These are phyloP conservation scores for Pyrenochaeta sp. DNA, from an alignment of 2,329 filamentous ascomycete genomes.

Conservation along the genomic window DNA sequence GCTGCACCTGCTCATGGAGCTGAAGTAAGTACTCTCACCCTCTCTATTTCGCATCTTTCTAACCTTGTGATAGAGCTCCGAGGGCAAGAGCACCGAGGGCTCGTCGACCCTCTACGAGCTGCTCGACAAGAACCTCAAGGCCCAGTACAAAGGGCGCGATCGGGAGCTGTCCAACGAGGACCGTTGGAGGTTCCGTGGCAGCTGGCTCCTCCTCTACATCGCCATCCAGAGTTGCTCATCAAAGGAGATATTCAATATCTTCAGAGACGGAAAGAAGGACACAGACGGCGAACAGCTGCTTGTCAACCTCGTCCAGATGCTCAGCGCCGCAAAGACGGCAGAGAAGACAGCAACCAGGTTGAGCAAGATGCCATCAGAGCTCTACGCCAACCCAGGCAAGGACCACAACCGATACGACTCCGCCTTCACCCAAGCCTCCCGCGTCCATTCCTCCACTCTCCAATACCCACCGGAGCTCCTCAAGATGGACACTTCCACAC, in stretches of 20 bases:
- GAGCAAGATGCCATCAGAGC: slow-evolving; percentile 10
- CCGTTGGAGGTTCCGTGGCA: slow-evolving; percentile 26
- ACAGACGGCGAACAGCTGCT: slow-evolving; percentile 11
- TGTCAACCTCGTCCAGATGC: slow-evolving; percentile 10
- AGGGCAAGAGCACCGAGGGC: not conserved
- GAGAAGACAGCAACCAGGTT: not conserved
- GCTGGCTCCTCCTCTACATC: slow-evolving; percentile 24
- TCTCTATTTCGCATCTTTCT: no score
- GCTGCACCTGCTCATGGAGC: no score
- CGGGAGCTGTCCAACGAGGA: slow-evolving; percentile 14
- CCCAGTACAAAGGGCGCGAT: slow-evolving; percentile 10
- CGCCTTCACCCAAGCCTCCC: slow-evolving; percentile 1
- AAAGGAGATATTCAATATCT: slow-evolving; percentile 20
- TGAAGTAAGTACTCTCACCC: no score
- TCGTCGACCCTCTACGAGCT: slow-evolving; percentile 13
- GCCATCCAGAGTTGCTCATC: slow-evolving; percentile 20
- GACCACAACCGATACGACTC: slow-evolving; percentile 13
- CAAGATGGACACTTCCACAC: not conserved
- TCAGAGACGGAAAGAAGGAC: not conserved
- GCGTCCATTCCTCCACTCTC: not conserved
- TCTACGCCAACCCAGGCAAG: not conserved
- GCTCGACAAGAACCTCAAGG: slow-evolving; percentile 16
- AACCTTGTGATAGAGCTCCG: not conserved
- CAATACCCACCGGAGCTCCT: not conserved
- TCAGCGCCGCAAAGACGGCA: not conserved